Evolutionary conservation across 352 stramenopile genomes (phyloP), one percentile per base, ranked within the genome.

Genomic region (Phytopythium aichiense): DNA sequence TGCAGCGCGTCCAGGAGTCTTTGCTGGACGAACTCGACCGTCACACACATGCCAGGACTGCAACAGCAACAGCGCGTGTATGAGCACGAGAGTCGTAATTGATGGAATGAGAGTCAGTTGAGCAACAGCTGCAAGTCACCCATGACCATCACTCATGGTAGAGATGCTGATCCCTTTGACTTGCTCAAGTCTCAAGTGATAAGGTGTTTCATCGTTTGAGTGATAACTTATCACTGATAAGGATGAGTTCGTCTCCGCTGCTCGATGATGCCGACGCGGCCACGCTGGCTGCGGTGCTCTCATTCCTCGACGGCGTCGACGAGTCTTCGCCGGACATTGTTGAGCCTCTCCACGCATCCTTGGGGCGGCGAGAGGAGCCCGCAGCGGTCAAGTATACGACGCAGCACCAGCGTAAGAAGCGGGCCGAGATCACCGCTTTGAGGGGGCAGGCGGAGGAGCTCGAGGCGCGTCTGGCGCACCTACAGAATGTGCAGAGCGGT

Each of bases 11-110:
- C 16, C 53, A 58, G 18, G 15, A 58, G 15, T 11, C 23, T 12
- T 22, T 58, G n/a, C 53, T 58, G 9, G 53, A 58, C 22, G 53
- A 58, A 9, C 20, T 60, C 3, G 54, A 51, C 1, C 54, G 54
- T 4, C 18, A 13, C 16, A 31, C 38, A 11, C n/a, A 35, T 20
- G 20, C 42, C 40, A n/a, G 40, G 40, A 45, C 3, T 9, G 9
- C 9, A 40, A 15, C 35, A 40, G 9, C 7, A 40, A 15, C 35
- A 40, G 35, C 9, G 35, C 35, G 35, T 40, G 35, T 31, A 31
- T 31, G 28, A 11, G 35, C 35, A 40, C 35, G 7, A 40, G 35
- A 11, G 35, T 0, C 35, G 35, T 11, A 40, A 40, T 40, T 7
- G 28, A 31, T 31, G 28, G 4, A 2, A 31, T 31, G 28, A 40